Evolutionary conservation across 768 basidiomycete genomes (phyloP).

Genomic region (Dioszegia hungarica): DNA sequence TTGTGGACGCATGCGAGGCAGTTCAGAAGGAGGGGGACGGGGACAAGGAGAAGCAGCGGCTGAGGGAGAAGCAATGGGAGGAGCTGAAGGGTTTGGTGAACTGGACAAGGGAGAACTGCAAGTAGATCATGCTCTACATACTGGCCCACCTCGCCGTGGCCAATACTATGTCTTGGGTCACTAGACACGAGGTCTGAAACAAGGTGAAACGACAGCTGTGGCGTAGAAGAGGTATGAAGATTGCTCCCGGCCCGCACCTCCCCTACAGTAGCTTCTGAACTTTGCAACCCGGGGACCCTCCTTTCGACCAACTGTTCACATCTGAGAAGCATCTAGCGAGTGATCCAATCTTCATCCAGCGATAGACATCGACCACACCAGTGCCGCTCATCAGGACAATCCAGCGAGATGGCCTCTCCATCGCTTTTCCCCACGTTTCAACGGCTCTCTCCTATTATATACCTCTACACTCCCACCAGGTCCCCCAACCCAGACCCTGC

Average conservation of each 20-base stretch:
- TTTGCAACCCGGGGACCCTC: no score
- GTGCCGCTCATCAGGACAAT: no score
- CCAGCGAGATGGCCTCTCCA: no score
- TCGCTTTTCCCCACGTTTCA: not conserved
- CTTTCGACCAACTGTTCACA: no score
- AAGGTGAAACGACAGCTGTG: no score
- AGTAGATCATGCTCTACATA: not conserved
- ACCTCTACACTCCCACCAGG: not conserved
- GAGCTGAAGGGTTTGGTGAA: conserved; percentile 36
- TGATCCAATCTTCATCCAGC: no score
- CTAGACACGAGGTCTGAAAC: no score
- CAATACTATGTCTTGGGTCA: not conserved
- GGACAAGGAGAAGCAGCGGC: conserved; percentile 9
- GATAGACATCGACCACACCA: no score
- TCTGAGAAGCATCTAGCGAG: no score
- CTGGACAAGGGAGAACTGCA: conserved; percentile 42
- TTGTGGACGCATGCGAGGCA: conserved; percentile 41
- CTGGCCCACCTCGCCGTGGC: not conserved
- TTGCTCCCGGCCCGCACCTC: no score
- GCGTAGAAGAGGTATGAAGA: no score
- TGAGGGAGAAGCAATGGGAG: conserved; percentile 40
- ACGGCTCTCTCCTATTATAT: not conserved
- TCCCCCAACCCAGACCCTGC: not conserved
- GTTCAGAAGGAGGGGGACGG: conserved; percentile 10
- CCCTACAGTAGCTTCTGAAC: no score